phyloP scores from a whole-genome alignment of 23 red algal genomes.

The Cyanidiococcus yangmingshanensis region DNA sequence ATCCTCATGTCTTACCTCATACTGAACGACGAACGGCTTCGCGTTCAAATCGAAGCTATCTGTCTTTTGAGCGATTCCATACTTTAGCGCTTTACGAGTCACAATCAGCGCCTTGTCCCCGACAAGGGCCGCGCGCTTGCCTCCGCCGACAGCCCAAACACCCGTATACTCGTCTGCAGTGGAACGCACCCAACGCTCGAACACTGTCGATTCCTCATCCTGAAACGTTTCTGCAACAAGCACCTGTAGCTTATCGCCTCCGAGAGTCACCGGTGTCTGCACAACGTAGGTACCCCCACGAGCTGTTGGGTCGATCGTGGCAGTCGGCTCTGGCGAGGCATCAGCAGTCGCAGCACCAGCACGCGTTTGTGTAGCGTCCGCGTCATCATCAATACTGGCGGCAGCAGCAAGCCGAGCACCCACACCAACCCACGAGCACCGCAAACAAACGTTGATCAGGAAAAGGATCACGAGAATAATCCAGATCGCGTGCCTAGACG shows the following conservation, averaged over 20 bases:
- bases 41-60: constrained; percentile 30
- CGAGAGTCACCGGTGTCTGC: not conserved
- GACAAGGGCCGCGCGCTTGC: constrained; percentile 47
- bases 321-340: not conserved
- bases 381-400: no score
- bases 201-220: constrained; percentile 17
- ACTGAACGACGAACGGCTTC: constrained; percentile 64
- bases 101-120: constrained; percentile 78
- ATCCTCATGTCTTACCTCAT: constrained; percentile 84
- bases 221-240: constrained; percentile 59
- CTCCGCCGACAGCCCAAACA: constrained; percentile 61
- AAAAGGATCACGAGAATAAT: no score
- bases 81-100: constrained; percentile 54
- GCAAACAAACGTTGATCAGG: no score
- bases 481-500: no score
- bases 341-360: not conserved
- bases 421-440: no score
- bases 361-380: no score
- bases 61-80: constrained; percentile 40
- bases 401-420: no score
- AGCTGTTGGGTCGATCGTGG: constrained; percentile 2
- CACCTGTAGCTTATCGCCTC: not conserved
- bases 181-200: constrained; percentile 46
- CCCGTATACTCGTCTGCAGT: constrained; percentile 32
- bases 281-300: not conserved